Base-by-base conservation (phyloP, 2,329 filamentous ascomycete genomes). In the Fusarium tuaranense region DNA sequence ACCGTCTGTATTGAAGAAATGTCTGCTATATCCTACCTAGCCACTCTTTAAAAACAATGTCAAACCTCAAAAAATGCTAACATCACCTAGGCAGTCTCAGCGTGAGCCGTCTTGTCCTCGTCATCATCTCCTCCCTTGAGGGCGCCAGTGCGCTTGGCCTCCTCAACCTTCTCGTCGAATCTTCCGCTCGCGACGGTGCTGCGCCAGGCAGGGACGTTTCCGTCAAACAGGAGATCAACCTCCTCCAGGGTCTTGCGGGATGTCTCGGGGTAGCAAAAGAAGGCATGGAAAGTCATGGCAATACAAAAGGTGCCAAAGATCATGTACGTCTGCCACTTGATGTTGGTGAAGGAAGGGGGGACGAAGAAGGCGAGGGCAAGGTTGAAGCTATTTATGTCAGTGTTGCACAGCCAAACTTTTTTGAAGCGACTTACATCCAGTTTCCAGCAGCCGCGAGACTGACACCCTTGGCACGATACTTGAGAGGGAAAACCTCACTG, bases 251-350 rank as follows among this genome's bases (percentile, higher is more conserved):
- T 79, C 65, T 79, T 79, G 8, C 68, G 75, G 9, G 85, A 84
- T 0, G 88, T 91, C 79, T 91, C 88, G 0, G 88, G 88, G 81
- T 90, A 91, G 59, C 86, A 75, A 74, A 91, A 89, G 76, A 87
- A 88, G 6, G 76, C 75, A 57, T 88, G 85, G 32, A 86, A 76
- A 5, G 83, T 80, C 60, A 84, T 85, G 34, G 82, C 84, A 39
- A 86, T 76, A 66, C 82, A 84, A 67, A 86, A 86, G 12, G 86
- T 82, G 12, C 83, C 78, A 63, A 83, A 85, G 61, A 84, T 83
- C 55, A 86, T 83, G 74, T 89, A 90, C 0, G 86, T 85, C 78
- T 85, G 81, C 88, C 88, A 90, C 55, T 83, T 82, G 41, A 84
- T 84, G 73, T 84, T 83, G 20, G 78, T 80, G 65, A 84, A 82